Conservation (phyloP, 2,329 filamentous ascomycete species). For the Lachnellula arida region DNA sequence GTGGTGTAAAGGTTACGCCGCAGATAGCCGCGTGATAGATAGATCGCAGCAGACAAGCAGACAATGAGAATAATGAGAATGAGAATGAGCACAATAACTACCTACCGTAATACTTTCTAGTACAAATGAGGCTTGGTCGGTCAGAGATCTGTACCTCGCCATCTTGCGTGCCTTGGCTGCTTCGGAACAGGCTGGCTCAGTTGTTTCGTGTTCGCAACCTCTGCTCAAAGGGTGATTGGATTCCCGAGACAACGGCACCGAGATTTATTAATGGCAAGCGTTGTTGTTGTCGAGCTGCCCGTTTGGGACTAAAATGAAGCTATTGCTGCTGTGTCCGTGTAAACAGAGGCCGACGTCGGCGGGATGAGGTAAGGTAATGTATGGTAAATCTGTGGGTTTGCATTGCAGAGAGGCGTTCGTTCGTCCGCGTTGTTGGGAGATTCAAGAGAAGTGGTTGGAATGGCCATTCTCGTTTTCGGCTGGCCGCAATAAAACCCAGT, state of each 20-base stretch:
- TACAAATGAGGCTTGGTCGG: conserved; percentile 3
- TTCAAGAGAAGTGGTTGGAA: too few species aligned
- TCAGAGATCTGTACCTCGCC: conserved; percentile 19
- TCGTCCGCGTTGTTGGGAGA: not conserved
- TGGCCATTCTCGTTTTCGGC: too few species aligned
- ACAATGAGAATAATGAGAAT: not conserved
- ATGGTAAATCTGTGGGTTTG: too few species aligned
- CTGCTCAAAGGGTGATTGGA: not conserved
- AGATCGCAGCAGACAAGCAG: not conserved
- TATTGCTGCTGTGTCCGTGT: conserved; percentile 11
- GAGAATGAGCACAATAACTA: too few species aligned
- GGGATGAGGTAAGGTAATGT: too few species aligned
- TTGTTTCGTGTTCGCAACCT: not conserved
- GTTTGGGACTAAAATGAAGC: conserved; percentile 1
- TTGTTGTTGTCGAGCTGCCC: conserved; percentile 7
- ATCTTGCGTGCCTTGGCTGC: conserved; percentile 8
- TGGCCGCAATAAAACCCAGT: too few species aligned
- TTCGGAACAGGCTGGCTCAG: not conserved
- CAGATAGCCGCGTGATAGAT: conserved; percentile 19
- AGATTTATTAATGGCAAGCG: not conserved
- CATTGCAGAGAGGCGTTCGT: conserved; percentile 11
- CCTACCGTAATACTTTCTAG: not conserved
- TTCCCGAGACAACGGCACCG: conserved; percentile 11
- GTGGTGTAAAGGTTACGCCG: conserved; percentile 15
- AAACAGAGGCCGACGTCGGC: not conserved